Evolutionary conservation across 2,329 filamentous ascomycete genomes (phyloP), one percentile per base, ranked within the genome.

Genomic region (Ophiostoma sp.): DNA sequence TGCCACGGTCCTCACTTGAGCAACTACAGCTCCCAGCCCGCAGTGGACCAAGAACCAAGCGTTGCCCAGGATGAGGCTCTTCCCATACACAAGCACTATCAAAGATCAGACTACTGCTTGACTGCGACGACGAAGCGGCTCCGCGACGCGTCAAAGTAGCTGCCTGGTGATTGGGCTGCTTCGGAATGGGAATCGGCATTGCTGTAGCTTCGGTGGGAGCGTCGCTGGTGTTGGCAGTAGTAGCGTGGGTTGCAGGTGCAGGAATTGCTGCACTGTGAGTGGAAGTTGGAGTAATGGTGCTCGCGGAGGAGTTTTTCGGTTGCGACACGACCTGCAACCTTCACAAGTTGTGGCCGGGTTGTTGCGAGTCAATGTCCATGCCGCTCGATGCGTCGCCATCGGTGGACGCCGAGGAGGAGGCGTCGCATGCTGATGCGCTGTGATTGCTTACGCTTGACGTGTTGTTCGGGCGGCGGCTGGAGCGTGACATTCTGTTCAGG

Each of bases 321-420:
- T 82, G 81, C 83, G 85, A 82, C 84, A 85, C 85, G 86, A 83
- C 87, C 87, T 88, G 85, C 82, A 80, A 85, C 82, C 84, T 83
- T 88, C 87, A 90, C 86, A 87, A 87, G 63, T 42, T 57, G 3
- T 64, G 72, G 61, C 55, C 42, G 55, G 50, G 22, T 81, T 80
- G 77, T 81, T 81, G 66, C 80, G 81, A 74, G 79, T 79, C 73
- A 78, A 78, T n/a, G 19, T 59, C 66, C 48, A 66, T 36, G n/a
- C 85, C 83, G 64, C 81, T 80, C 69, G 78, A 76, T 55, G 80
- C 73, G 73, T 85, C 81, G 76, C 77, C 79, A 25, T 83, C 83
- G 15, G 78, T 36, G 19, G 74, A 45, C 0, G 52, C 70, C 4
- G 74, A 17, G 1, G 70, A 72, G 1, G 71, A 28, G 22, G 59